Conservation (phyloP, 1,284 basidiomycete genomes). For the Cryptococcus deneoformans region DNA sequence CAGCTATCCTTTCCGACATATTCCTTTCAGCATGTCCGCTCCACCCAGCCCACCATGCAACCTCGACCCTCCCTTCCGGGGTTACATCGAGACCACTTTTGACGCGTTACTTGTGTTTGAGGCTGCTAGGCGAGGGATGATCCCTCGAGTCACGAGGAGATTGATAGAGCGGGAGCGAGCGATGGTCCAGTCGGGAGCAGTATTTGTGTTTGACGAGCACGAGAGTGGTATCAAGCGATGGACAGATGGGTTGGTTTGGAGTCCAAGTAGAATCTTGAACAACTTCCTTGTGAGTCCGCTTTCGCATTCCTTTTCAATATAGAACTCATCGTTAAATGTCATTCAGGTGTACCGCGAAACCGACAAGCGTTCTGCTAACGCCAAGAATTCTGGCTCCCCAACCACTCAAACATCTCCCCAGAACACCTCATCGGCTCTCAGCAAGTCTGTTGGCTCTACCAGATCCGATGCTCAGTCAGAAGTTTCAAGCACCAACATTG, state of each 20-base stretch:
- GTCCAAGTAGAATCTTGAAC: slow-evolving; percentile 63
- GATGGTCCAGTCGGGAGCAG: slow-evolving; percentile 89
- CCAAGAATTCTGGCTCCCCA: background rate
- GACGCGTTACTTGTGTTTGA: slow-evolving; percentile 96
- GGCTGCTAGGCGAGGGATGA: slow-evolving; percentile 81
- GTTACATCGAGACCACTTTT: slow-evolving; percentile 91
- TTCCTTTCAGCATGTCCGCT: background rate
- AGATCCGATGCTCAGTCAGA: too few species aligned
- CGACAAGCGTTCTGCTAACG: slow-evolving; percentile 58
- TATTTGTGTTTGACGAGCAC: slow-evolving; percentile 97
- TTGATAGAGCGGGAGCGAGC: slow-evolving; percentile 88
- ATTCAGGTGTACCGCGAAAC: slow-evolving; percentile 78
- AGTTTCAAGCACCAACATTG: too few species aligned
- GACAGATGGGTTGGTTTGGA: slow-evolving; percentile 97
- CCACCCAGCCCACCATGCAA: slow-evolving; percentile 20
- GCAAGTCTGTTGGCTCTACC: background rate
- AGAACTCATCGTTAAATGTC: too few species aligned
- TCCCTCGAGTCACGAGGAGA: slow-evolving; percentile 89
- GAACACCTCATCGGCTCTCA: background rate
- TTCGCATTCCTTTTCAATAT: too few species aligned
- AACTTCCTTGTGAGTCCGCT: slow-evolving; percentile 71
- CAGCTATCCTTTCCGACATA: background rate
- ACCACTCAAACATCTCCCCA: background rate
- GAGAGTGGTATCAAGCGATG: slow-evolving; percentile 98
- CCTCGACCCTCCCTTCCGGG: slow-evolving; percentile 82